phyloP scores from a whole-genome alignment of 2,329 filamentous ascomycete species.

The Bimuria novae-zelandiae region DNA sequence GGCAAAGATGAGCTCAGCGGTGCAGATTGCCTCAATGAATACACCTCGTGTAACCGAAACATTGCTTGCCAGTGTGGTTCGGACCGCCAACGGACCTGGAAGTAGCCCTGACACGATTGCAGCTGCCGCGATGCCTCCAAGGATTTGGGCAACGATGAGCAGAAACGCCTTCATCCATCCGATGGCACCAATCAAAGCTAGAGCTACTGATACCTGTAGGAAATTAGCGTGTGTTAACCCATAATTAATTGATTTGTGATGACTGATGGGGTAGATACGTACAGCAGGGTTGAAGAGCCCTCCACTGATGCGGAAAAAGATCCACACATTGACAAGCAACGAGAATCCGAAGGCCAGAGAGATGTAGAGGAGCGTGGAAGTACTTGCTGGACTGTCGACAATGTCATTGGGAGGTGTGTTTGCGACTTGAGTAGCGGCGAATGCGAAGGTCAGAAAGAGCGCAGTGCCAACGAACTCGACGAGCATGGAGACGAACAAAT shows the following conservation, averaged over 20 bases:
- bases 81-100: slow-evolving; percentile 52
- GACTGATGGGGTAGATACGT: slow-evolving; percentile 23
- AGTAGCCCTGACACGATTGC: slow-evolving; percentile 52
- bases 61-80: slow-evolving; percentile 48
- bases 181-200: slow-evolving; percentile 55
- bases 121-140: slow-evolving; percentile 52
- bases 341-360: slow-evolving; percentile 44
- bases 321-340: slow-evolving; percentile 47
- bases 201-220: slow-evolving; percentile 52
- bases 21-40: slow-evolving; percentile 58
- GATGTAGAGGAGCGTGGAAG: slow-evolving; percentile 41
- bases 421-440: slow-evolving; percentile 45
- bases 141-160: slow-evolving; percentile 52
- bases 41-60: slow-evolving; percentile 53
- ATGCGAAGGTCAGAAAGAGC: slow-evolving; percentile 48
- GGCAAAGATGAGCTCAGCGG: slow-evolving; percentile 54
- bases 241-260: slow-evolving; percentile 13
- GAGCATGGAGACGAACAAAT: slow-evolving; percentile 53
- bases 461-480: slow-evolving; percentile 49
- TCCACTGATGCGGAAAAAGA: slow-evolving; percentile 47
- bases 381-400: slow-evolving; percentile 26
- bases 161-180: slow-evolving; percentile 50
- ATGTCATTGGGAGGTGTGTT: slow-evolving; percentile 34
- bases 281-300: slow-evolving; percentile 48
- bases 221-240: slow-evolving; percentile 6